phyloP scores from a whole-genome alignment of 371 early-diverging fungal genomes.

The Nematocida ironsii region DNA sequence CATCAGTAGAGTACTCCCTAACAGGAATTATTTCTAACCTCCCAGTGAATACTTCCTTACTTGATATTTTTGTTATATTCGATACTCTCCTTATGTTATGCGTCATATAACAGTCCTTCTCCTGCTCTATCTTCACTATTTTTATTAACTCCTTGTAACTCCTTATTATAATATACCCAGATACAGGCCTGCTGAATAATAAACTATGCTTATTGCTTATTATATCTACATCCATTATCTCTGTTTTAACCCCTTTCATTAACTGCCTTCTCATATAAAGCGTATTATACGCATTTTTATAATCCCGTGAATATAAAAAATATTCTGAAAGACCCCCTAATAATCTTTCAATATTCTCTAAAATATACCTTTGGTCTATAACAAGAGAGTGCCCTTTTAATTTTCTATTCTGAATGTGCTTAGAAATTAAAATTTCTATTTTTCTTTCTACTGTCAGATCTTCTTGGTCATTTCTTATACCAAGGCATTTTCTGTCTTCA shows the following conservation, averaged over 20 bases:
- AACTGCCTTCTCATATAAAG: slow-evolving; percentile 22
- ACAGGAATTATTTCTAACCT: slow-evolving; percentile 26
- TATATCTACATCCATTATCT: neutral
- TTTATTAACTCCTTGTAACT: neutral
- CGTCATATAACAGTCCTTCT: slow-evolving; percentile 12
- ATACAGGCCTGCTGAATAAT: neutral
- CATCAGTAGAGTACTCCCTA: slow-evolving; percentile 8
- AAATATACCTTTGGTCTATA: slow-evolving; percentile 34
- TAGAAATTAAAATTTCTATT: slow-evolving; percentile 26
- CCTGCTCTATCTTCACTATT: slow-evolving; percentile 5
- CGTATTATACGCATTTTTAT: slow-evolving; percentile 1
- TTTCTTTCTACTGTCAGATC: slow-evolving; percentile 30
- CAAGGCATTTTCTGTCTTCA: slow-evolving; percentile 39
- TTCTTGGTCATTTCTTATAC: slow-evolving; percentile 21
- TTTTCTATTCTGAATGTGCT: slow-evolving; percentile 24
- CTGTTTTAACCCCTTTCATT: neutral
- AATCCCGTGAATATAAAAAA: slow-evolving; percentile 6
- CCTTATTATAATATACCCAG: slow-evolving; percentile 20
- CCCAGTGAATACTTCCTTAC: neutral
- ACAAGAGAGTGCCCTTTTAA: slow-evolving; percentile 37
- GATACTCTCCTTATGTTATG: neutral
- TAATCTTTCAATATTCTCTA: slow-evolving; percentile 38
- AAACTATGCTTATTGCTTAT: neutral
- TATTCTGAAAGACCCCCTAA: slow-evolving; percentile 10
- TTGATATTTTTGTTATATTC: neutral